Conservation (phyloP, 1,284 basidiomycete genomes). For the Ustilago nuda region DNA sequence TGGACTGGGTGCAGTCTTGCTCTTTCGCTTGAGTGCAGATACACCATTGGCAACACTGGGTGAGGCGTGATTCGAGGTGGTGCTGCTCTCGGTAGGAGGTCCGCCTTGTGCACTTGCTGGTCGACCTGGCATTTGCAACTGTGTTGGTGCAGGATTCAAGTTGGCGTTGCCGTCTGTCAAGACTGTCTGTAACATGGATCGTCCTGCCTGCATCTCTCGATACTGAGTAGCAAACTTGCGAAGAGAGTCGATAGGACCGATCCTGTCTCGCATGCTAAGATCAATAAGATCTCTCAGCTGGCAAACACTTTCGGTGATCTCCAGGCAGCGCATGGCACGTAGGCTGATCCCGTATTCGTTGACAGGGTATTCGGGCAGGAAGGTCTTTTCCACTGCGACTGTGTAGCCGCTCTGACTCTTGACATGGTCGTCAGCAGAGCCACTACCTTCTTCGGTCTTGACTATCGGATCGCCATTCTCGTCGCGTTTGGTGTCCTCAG, state of each 20-base stretch:
- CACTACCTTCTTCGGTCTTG: slow-evolving; percentile 31
- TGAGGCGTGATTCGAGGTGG: slow-evolving; percentile 34
- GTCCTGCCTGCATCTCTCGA: slow-evolving; percentile 40
- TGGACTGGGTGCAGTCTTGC: slow-evolving; percentile 46
- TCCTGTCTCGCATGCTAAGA: slow-evolving; percentile 46
- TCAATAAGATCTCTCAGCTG: slow-evolving; percentile 62
- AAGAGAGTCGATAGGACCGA: slow-evolving; percentile 52
- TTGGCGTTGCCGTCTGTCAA: slow-evolving; percentile 8
- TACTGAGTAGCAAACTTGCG: slow-evolving; percentile 51
- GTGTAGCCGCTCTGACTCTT: slow-evolving; percentile 35
- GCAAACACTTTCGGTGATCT: slow-evolving; percentile 62
- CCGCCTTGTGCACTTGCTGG: slow-evolving; percentile 40
- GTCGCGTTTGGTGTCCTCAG: slow-evolving; percentile 26
- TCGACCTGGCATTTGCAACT: slow-evolving; percentile 29
- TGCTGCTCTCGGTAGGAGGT: slow-evolving; percentile 23
- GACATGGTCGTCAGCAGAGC: slow-evolving; percentile 32
- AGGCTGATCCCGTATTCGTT: slow-evolving; percentile 64
- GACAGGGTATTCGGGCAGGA: slow-evolving; percentile 58
- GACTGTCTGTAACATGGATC: slow-evolving; percentile 16
- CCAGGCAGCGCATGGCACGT: slow-evolving; percentile 61
- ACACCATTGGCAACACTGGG: slow-evolving; percentile 35
- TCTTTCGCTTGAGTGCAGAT: slow-evolving; percentile 37
- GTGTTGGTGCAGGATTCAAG: slow-evolving; percentile 20
- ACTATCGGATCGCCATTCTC: slow-evolving; percentile 28
- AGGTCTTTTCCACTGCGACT: slow-evolving; percentile 48